Base-by-base conservation (phyloP, 768 basidiomycete genomes). In the Boletellus emodensis region DNA sequence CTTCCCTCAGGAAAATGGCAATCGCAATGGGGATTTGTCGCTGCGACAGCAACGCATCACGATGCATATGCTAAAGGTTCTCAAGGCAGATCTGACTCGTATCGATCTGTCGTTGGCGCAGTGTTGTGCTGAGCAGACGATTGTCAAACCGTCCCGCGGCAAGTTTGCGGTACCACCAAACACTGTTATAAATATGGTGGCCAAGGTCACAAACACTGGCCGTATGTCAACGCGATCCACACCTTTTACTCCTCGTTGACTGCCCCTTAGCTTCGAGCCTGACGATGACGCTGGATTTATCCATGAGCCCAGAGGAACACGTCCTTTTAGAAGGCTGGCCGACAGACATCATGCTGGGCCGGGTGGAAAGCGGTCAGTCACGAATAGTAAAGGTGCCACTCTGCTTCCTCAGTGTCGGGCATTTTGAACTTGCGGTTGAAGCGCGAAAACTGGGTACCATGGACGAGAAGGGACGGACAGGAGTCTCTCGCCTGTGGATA, bases 21-120 rank as follows among this genome's bases (percentile, higher is more conserved):
- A 72, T 33, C 83, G 95, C 17, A 72, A 74, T 3, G 95, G 95
- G 5, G 78, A 82, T 51, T 71, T 98, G 33, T 86, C 84, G 8
- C 72, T 98, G 30, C 77, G 94, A 48, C 77, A 80, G 40, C 89
- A 94, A 54, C 73, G 84, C 14, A 77, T 98, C 71, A 84, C 90
- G 4, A 61, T 80, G 42, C 80, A 79, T 0, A 93, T 96, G 87
- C 71, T 96, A 14, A 83, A 90, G 45, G 78, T 80, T 20, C 68
- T 96, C 36, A 84, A 84, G 24, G 79, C 79, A 33, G 85, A 93
- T 58, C 74, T 78, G 7, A 80, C 84, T 11, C 75, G 73, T 6
- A 72, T 95, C 24, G 66, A 76, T 4, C 61, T 95, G 54, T 74
- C 74, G 0, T 66, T 92, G 36, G 60, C 65, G 6, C 60, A 56